These are phyloP conservation scores for Syzygium grande DNA, from an alignment of 345 rosid genomes.

Conservation along the genomic window DNA sequence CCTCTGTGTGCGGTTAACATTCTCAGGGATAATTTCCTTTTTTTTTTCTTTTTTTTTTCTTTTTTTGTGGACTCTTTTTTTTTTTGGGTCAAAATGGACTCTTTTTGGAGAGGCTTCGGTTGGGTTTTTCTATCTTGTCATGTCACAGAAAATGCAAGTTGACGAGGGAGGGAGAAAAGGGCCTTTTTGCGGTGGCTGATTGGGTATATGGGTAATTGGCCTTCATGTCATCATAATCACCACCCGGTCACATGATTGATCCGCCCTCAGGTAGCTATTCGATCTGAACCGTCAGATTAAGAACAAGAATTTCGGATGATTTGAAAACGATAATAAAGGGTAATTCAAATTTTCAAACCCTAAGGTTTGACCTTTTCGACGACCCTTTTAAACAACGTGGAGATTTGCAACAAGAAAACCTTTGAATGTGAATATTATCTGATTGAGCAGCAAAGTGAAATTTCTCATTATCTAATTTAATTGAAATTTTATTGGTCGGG, in stretches of 20 bases:
- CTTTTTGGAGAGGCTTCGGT: neutral
- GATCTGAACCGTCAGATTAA: rapidly evolving
- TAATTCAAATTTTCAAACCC: too few species aligned
- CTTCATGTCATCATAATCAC: neutral
- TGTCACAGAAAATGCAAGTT: neutral
- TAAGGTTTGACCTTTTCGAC: neutral
- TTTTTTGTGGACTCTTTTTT: neutral
- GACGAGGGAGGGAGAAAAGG: rapidly evolving
- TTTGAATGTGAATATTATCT: neutral
- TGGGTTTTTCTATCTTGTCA: neutral
- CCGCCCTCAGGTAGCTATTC: rapidly evolving
- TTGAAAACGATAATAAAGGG: too few species aligned
- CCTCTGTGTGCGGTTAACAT: neutral
- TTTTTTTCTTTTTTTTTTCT: neutral
- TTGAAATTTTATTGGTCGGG: neutral
- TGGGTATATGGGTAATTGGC: neutral
- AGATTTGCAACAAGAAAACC: neutral
- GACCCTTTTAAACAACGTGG: neutral
- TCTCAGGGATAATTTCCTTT: neutral
- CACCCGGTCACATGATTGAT: neutral
- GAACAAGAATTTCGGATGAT: rapidly evolving
- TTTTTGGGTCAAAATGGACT: too few species aligned
- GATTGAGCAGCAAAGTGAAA: neutral
- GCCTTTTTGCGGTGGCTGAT: neutral
- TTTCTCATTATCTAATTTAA: neutral